Evolutionary conservation across 352 stramenopile genomes (phyloP).

Genomic region (Globisporangium carolinianum): DNA sequence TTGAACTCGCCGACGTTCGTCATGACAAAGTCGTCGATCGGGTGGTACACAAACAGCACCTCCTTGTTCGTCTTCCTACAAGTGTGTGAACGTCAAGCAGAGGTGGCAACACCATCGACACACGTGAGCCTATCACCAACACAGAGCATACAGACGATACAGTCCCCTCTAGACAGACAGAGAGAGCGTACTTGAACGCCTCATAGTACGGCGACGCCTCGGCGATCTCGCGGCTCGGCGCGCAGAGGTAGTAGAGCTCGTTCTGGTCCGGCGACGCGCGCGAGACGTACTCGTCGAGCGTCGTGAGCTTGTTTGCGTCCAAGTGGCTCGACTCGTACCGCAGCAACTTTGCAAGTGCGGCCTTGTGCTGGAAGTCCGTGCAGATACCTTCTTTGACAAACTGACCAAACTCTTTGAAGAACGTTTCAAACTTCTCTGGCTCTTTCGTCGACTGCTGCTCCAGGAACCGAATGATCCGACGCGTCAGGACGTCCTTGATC

Average conservation of each 20-base stretch:
- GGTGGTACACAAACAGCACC: constrained; percentile 98
- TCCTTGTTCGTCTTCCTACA: constrained; percentile 87
- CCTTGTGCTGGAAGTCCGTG: constrained; percentile 89
- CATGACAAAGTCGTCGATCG: constrained; percentile 99
- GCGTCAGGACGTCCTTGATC: constrained; percentile 94
- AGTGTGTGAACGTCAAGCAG: too few species aligned
- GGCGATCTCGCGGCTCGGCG: constrained; percentile 93
- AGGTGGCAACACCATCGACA: neutral
- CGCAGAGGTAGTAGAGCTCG: constrained; percentile 99
- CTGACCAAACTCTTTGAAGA: constrained; percentile 96
- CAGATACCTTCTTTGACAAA: constrained; percentile 99
- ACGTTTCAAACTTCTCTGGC: constrained; percentile 94
- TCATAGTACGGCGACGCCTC: constrained; percentile 98
- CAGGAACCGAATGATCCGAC: constrained; percentile 87
- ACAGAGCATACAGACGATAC: neutral
- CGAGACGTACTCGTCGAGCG: constrained; percentile 98
- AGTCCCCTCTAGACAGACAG: too few species aligned
- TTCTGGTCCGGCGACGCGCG: constrained; percentile 94
- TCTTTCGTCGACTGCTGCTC: constrained; percentile 91
- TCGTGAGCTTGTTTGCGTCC: constrained; percentile 88
- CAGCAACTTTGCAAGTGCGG: constrained; percentile 95
- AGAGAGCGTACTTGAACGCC: constrained; percentile 92
- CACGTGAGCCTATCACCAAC: neutral
- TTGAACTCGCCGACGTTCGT: constrained; percentile 97
- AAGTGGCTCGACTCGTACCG: constrained; percentile 97